Evolutionary conservation across 805 yeast genomes (phyloP).

Genomic region (Myxozyma sirexii): DNA sequence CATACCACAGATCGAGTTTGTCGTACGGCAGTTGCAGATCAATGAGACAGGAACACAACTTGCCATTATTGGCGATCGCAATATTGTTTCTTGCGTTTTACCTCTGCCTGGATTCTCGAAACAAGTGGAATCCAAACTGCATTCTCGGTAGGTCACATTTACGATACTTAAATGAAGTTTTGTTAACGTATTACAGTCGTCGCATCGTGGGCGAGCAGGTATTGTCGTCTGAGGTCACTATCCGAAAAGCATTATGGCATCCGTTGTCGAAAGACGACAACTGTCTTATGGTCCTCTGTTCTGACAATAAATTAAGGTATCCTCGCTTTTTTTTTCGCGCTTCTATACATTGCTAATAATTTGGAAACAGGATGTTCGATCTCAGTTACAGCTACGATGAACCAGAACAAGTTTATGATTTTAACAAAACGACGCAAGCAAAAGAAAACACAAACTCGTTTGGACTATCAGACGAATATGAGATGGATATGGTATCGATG

Average conservation of each 20-base stretch:
- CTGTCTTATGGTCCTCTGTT: conserved; percentile 22
- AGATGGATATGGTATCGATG: conserved; percentile 45
- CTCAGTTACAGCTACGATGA: conserved; percentile 39
- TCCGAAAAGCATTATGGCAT: conserved; percentile 32
- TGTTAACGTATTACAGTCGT: neutral
- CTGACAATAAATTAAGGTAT: conserved; percentile 20
- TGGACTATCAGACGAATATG: conserved; percentile 23
- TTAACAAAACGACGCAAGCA: conserved; percentile 7
- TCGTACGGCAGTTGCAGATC: conserved; percentile 20
- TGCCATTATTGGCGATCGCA: conserved; percentile 31
- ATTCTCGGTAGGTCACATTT: conserved; percentile 10
- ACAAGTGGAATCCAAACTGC: conserved; percentile 11
- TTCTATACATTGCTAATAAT: neutral
- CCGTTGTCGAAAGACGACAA: conserved; percentile 31
- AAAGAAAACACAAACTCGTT: conserved; percentile 8
- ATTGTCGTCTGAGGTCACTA: neutral
- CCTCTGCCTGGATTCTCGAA: conserved; percentile 26
- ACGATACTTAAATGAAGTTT: neutral
- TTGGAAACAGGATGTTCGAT: conserved; percentile 40
- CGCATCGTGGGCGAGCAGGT: conserved; percentile 7
- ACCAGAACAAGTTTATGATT: conserved; percentile 36
- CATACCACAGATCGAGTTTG: conserved; percentile 22
- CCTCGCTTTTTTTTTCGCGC: neutral
- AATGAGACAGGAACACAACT: conserved; percentile 29
- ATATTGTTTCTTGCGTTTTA: conserved; percentile 16